A percentile compares a stretch with the other conserved stretches of the same genome.
phyloP scores from a whole-genome alignment of 116 monocot genomes.

The Phalaenopsis hybrid region DNA sequence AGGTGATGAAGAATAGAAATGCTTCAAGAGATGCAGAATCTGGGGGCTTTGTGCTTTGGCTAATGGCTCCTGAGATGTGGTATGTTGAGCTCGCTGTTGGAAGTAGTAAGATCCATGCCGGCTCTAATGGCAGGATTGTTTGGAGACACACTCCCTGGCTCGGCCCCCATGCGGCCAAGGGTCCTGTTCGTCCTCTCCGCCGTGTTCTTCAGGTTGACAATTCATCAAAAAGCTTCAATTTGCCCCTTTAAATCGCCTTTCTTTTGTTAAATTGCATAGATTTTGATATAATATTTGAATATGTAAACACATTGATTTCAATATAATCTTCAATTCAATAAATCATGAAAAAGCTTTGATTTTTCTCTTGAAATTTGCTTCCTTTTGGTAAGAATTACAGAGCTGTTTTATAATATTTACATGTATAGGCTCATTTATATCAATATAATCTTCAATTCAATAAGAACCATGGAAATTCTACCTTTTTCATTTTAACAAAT shows the following conservation, averaged over 20 bases:
- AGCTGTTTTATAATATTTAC: no score
- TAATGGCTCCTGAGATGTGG: conserved; percentile 94
- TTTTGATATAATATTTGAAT: no score
- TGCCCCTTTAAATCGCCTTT: not conserved
- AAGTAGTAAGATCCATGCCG: conserved; percentile 79
- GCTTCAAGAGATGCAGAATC: conserved; percentile 42
- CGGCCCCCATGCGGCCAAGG: conserved; percentile 85
- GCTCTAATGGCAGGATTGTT: conserved; percentile 74
- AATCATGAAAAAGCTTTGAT: no score
- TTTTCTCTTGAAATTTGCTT: no score
- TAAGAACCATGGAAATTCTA: no score
- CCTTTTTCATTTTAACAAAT: no score
- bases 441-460: no score
- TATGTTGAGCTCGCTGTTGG: conserved; percentile 89
- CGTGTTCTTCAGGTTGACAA: conserved; percentile 67
- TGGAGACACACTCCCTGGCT: conserved; percentile 98
- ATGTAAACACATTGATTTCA: no score
- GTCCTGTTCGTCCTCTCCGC: conserved; percentile 83
- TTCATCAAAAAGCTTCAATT: not conserved
- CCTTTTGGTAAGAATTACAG: no score
- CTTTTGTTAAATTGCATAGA: not conserved
- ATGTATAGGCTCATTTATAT: no score
- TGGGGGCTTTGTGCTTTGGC: conserved; percentile 93
- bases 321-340: no score
- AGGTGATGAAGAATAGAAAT: conserved; percentile 51